phyloP scores from a whole-genome alignment of 108 stramenopile species.

The Pelagomonas calceolata region DNA sequence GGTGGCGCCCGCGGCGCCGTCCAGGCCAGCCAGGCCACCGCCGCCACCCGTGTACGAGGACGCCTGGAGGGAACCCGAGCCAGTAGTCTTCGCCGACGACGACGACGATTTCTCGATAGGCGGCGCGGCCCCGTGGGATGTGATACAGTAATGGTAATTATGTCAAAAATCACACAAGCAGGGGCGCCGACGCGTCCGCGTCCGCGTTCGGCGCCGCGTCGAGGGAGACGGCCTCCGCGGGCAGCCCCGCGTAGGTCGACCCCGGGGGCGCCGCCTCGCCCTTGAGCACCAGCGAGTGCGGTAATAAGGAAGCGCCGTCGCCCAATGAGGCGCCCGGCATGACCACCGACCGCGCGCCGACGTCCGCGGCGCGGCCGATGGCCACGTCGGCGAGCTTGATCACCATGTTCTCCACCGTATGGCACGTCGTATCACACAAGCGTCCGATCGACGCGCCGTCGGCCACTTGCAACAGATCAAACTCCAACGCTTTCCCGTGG shows the following conservation, averaged over 20 bases:
- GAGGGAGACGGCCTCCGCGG: background rate
- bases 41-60: no score
- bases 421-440: background rate
- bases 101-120: no score
- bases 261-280: background rate
- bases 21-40: no score
- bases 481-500: background rate
- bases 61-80: no score
- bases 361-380: background rate
- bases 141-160: no score
- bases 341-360: background rate
- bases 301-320: background rate
- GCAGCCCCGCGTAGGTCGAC: background rate
- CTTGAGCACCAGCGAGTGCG: background rate
- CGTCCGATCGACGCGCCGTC: no score
- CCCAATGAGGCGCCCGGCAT: background rate
- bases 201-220: background rate
- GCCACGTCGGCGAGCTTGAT: background rate
- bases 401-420: conserved; percentile 1
- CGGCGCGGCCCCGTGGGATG: no score
- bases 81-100: no score
- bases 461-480: background rate
- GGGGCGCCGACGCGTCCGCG: no score
- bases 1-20: no score
- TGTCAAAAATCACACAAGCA: no score